Conservation (phyloP, 2,329 filamentous ascomycete genomes). For the Clathrospora elynae region DNA sequence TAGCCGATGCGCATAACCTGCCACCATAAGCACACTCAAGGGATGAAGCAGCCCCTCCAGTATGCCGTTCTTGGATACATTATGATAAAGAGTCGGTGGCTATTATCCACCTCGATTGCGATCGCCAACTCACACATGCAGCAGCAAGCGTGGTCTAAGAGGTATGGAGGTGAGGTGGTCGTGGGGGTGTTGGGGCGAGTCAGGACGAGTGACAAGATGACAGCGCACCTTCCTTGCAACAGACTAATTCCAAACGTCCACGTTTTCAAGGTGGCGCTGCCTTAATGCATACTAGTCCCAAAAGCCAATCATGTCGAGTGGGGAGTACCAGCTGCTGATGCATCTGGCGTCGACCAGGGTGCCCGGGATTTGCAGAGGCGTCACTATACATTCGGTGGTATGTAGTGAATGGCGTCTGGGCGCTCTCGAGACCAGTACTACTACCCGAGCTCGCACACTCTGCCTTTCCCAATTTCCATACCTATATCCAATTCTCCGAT, state of each 20-base stretch:
- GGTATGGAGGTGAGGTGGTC: conserved; percentile 35
- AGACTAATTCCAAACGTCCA: conserved; percentile 43
- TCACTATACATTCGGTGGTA: conserved; percentile 39
- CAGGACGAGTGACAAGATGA: conserved; percentile 47
- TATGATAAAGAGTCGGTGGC: conserved; percentile 21
- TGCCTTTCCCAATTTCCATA: conserved; percentile 23
- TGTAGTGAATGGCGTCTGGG: conserved; percentile 49
- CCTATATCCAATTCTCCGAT: conserved; percentile 21
- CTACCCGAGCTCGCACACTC: conserved; percentile 26
- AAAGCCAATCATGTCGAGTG: conserved; percentile 38
- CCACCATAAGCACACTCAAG: conserved; percentile 26
- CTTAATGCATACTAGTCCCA: conserved; percentile 42
- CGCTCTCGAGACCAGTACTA: conserved; percentile 40
- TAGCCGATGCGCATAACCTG: conserved; percentile 22
- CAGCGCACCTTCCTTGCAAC: conserved; percentile 46
- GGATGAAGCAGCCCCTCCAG: conserved; percentile 15
- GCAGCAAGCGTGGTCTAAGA: conserved; percentile 29
- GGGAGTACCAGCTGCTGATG: conserved; percentile 44
- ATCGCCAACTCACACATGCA: conserved; percentile 40
- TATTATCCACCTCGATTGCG: conserved; percentile 19
- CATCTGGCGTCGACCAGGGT: conserved; percentile 38
- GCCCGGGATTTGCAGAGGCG: conserved; percentile 40
- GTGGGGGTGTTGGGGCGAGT: conserved; percentile 35
- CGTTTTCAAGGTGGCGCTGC: conserved; percentile 46
- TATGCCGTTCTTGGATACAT: conserved; percentile 21